Base-by-base conservation (phyloP, 257 asterid species). In the Fraxinus quadrangulata region DNA sequence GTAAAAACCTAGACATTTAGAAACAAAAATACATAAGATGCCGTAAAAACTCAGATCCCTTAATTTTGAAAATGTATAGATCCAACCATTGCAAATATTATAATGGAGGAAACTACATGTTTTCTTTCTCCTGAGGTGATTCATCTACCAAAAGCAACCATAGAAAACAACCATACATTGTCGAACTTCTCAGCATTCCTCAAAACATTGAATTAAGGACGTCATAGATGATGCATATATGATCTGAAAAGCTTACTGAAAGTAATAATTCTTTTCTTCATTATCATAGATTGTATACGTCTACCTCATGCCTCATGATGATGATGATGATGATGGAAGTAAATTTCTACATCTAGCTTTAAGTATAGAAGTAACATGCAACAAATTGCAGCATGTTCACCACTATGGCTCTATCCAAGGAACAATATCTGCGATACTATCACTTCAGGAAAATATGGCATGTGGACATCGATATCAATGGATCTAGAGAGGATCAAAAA, bases 1-100 rank as follows among this genome's bases (percentile, higher is more conserved):
- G 97, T 73, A 86, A 96, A 96, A 65, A 96, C 97, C 99, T 96
- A 76, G 36, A 79, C 59, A 51, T 61, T 68, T 33, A 56, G 39
- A 85, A 76, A 39, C 7, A 39, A 33, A 77, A 75, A 70, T 7
- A 45, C 49, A 69, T 51, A 49, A 69, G 74, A 69, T 19, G 21
- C 47, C 74, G 33, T 42, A 61, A 66, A 4, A 6, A 70, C 17
- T 23, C 36, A 66, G 16, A 17, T 28, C 28, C 67, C 67, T 2
- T 13, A 24, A 24, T 34, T 31, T 56, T 19, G 17, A 17, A 8
- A 73, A 10, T 10, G 51, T n/a, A 66, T 23, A 19, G 4, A 56
- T 6, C 28, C 24, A n/a, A 5, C 3, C 24, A n/a, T n/a, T 56
- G 66, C 11, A 56, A 56, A 17, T 56, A 5, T 56, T 56, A n/a